Base-by-base conservation (phyloP, 1,139 yeast species). In the Hansenula sp. region DNA sequence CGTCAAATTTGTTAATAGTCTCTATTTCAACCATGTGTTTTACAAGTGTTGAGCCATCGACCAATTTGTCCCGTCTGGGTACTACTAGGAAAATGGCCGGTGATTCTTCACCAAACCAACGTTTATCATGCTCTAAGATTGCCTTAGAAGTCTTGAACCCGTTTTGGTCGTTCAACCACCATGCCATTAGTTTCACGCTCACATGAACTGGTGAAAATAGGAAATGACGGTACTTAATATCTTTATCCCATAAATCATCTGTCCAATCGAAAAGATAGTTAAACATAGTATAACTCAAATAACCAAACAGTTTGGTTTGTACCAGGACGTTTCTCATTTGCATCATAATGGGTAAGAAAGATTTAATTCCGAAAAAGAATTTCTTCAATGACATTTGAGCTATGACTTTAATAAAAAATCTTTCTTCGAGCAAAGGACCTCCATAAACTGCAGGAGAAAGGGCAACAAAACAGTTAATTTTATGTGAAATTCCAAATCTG, bases 371-470 rank as follows among this genome's bases (percentile, higher is more conserved):
- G 58, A 82, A 82, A 34, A 80, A 64, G 33, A 67, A 52, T 24
- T 71, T 67, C 55, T 62, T 47, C 60, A 74, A 63, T 4, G 66
- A 57, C 44, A 61, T 56, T 27, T 44, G 47, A 0, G 68, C 59
- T 46, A 67, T 58, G 27, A 65, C 46, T 34, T 50, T 58, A 32
- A 84, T 71, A 52, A 82, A 82, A 3, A 63, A 41, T 35, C 80
- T 71, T 28, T 75, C 71, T 47, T 78, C 71, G 30, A 90, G 67
- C 35, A 89, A 61, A 1, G 77, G 67, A 0, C 97, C 97, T 0
- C 95, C 94, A 57, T 77, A 92, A 2, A 87, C 79, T 0, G 97
- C 97, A 0, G 98, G 97, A 0, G 97, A 85, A 41, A 92, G 63
- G 0, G 94, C 87, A 37, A 85, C 69, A 55, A 89, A 85, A 44